Base-by-base conservation (phyloP, 345 rosid species). In the Acer saccharum region DNA sequence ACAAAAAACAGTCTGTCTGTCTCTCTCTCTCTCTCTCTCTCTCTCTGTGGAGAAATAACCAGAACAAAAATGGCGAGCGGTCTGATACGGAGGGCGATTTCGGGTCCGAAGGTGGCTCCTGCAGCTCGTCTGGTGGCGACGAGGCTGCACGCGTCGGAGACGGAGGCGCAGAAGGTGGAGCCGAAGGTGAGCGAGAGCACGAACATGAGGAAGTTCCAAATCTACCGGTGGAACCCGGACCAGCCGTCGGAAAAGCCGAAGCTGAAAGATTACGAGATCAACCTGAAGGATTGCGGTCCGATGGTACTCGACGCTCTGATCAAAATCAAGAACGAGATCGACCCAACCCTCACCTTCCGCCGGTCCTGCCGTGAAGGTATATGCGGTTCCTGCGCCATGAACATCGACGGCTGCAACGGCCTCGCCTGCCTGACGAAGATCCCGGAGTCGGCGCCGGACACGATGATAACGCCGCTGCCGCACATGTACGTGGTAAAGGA, bases 341-440 rank as follows among this genome's bases (percentile, higher is more conserved):
- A 95, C 69, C 98, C 98, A 0, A 64, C 98, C 25, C 89, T 95
- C 20, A 95, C 99, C 64, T 95, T 95, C 87, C 92, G 99, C 41
- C 89, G 99, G 9, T 95, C 99, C 4, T 95, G 98, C 86, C 92
- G 99, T 3, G 99, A 95, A 82, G 99, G 99, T 9, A 95, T 95
- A 64, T 93, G 98, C 67, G 98, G 99, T 7, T 95, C 98, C 10
- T 92, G 99, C 43, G 97, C 99, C 2, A 95, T 95, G 99, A 95
- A 91, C 82, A 95, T 95, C 44, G 92, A 95, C 80, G 99, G 99
- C 27, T 91, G 99, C 69, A 93, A 95, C 79, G 97, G 99, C 27
- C 88, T 95, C 1, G 99, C 99, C 23, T 95, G 98, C 70, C 83
- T 95, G 20, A 93, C 99, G 43, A 93, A 91, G 91, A 95, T 95